phyloP scores from a whole-genome alignment of 371 early-diverging fungal species.

The Scutellospora calospora region DNA sequence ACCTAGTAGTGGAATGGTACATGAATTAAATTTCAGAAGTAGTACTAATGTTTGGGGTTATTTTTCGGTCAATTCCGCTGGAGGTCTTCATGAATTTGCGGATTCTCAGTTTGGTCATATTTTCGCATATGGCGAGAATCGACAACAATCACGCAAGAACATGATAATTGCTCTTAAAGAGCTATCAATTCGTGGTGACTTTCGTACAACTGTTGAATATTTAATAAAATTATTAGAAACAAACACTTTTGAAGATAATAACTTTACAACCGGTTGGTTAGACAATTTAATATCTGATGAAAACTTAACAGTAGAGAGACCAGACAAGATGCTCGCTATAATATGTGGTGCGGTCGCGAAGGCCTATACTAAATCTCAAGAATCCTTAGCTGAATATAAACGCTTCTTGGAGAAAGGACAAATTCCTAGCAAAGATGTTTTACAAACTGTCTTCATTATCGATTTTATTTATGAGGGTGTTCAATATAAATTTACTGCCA shows the following conservation, averaged over 20 bases:
- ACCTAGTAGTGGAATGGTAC: constrained; percentile 95
- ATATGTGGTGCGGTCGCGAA: constrained; percentile 93
- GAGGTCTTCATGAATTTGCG: constrained; percentile 97
- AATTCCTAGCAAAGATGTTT: constrained; percentile 79
- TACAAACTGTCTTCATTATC: constrained; percentile 79
- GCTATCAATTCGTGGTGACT: constrained; percentile 97
- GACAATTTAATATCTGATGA: constrained; percentile 89
- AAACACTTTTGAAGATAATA: constrained; percentile 88
- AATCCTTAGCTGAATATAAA: constrained; percentile 78
- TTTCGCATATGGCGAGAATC: constrained; percentile 96
- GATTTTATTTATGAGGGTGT: constrained; percentile 93
- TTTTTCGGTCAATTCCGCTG: constrained; percentile 94
- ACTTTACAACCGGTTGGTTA: constrained; percentile 96
- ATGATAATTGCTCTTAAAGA: constrained; percentile 98
- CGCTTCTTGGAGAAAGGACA: constrained; percentile 90
- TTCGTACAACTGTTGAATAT: constrained; percentile 98
- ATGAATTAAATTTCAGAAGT: constrained; percentile 94
- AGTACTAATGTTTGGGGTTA: constrained; percentile 98
- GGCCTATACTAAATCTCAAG: constrained; percentile 74
- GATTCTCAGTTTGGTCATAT: constrained; percentile 99
- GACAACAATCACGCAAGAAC: constrained; percentile 94
- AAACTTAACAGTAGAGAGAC: constrained; percentile 90
- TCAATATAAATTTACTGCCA: constrained; percentile 87
- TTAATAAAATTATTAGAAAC: constrained; percentile 94
- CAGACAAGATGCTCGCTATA: constrained; percentile 89